Percentiles rank a stretch among this genome's conserved stretches.
Evolutionary conservation across 2,329 filamentous ascomycete genomes (phyloP).

Genomic region (Thelonectria discophora): DNA sequence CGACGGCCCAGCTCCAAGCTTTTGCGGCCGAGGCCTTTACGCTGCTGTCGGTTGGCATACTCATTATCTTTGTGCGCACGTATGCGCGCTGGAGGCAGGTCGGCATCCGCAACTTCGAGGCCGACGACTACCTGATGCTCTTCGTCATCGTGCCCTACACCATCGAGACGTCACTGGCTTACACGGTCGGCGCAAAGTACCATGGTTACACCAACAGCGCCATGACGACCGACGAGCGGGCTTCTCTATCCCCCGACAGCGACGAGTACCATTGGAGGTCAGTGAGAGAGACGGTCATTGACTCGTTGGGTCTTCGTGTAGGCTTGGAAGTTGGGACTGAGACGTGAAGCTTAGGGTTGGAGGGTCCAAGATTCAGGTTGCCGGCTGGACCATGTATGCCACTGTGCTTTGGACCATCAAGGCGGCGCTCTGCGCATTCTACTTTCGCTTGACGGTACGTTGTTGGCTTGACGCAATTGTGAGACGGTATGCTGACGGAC

Average conservation of each 20-base stretch:
- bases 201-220: conserved; percentile 59
- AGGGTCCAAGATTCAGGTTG: conserved; percentile 62
- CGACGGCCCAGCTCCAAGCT: conserved; percentile 14
- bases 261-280: conserved; percentile 49
- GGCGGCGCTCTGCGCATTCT: conserved; percentile 61
- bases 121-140: conserved; percentile 60
- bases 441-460: conserved; percentile 58
- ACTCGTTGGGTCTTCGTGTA: too few species aligned
- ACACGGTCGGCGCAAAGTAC: conserved; percentile 50
- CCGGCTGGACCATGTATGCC: conserved; percentile 61
- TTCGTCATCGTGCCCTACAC: conserved; percentile 38
- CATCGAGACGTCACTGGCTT: conserved; percentile 42
- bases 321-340: conserved; percentile 4
- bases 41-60: conserved; percentile 58
- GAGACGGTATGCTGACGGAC: conserved; percentile 35
- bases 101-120: conserved; percentile 43
- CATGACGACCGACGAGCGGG: conserved; percentile 59
- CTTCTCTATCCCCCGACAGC: conserved; percentile 50
- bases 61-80: conserved; percentile 58
- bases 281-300: conserved; percentile 4
- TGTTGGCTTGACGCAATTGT: conserved; percentile 38
- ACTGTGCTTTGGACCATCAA: conserved; percentile 62
- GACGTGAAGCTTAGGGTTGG: conserved; percentile 47
- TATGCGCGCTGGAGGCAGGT: conserved; percentile 56
- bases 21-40: conserved; percentile 46